Base-by-base conservation (phyloP, 2,329 filamentous ascomycete genomes). In the Cercospora zeae-maydis region DNA sequence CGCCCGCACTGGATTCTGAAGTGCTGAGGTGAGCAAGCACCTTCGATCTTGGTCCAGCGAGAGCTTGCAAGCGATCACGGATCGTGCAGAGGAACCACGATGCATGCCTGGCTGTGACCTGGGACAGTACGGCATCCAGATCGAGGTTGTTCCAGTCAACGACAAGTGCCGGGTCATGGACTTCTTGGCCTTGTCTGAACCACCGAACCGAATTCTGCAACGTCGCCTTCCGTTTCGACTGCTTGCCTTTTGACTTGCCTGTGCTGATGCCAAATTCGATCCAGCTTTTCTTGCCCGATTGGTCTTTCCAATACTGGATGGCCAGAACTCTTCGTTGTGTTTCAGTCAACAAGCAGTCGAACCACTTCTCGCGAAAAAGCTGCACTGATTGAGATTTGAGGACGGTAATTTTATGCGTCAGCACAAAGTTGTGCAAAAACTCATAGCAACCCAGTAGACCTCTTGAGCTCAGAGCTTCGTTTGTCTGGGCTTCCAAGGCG, bases 401-500 rank as follows among this genome's bases (percentile, higher is more conserved):
- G 67, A 95, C 88, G 67, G 86, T 88, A 69, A 99, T 89, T 79
- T 99, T 97, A 77, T 95, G 89, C 0, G 92, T 97, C 60, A 99
- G 79, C 3, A 93, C 85, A 65, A 96, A 88, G 72, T 93, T 92
- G 75, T 98, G 93, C 1, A 98, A 80, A 67, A 93, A 90, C 61
- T 90, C 85, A 75, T 96, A 97, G 72, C 93, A 95, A 7, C 91
- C 93, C 7, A 79, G 74, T 6, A 99, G 78, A 2, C 93, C 92
- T 52, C 90, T 86, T 51, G 83, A 83, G 47, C 81, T 81, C 11
- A 99, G 82, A 6, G 85, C 81, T 14, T 84, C 82, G 73, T 99
- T 97, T 36, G 92, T 82, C 65, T 85, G 87, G 16, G 75, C 77
- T 73, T 96, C 91, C 31, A 97, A 78, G 61, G 86, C 84, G 36